phyloP scores from a whole-genome alignment of 2,329 filamentous ascomycete genomes.

The Pseudocercospora fijiensis region DNA sequence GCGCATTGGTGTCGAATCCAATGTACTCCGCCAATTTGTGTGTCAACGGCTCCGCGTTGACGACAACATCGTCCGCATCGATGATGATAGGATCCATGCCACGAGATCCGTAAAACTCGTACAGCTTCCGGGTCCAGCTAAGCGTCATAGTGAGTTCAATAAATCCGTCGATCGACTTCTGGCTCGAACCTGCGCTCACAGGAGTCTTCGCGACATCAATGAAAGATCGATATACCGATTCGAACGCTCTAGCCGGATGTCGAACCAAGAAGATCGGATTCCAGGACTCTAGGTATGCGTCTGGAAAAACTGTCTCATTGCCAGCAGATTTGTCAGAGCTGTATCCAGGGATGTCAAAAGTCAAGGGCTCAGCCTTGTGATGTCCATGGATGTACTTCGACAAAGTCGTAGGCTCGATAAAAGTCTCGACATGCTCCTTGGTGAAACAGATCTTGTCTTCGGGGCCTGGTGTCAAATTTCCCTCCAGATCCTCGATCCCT shows the following conservation, averaged over 20 bases:
- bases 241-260: conserved; percentile 12
- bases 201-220: conserved; percentile 8
- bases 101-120: conserved; percentile 12
- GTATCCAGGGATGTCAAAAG: conserved; percentile 8
- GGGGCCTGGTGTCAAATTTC: not conserved
- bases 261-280: conserved; percentile 10
- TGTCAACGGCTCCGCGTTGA: conserved; percentile 1
- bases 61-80: conserved; percentile 11
- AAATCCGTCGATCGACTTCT: not conserved
- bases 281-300: conserved; percentile 12
- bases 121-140: conserved; percentile 5
- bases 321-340: conserved; percentile 3
- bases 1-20: not conserved
- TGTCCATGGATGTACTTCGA: not conserved
- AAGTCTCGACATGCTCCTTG: conserved; percentile 9
- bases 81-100: conserved; percentile 8
- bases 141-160: conserved; percentile 1
- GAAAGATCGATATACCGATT: conserved; percentile 4
- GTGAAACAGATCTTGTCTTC: conserved; percentile 2
- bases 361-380: not conserved
- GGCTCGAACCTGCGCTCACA: not conserved
- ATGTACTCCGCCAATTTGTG: conserved; percentile 10
- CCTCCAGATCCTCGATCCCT: not conserved
- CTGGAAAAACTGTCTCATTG: conserved; percentile 9
- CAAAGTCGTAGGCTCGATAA: conserved; percentile 7